Base-by-base conservation (phyloP, 2,329 filamentous ascomycete species). In the Seiridium unicorne region DNA sequence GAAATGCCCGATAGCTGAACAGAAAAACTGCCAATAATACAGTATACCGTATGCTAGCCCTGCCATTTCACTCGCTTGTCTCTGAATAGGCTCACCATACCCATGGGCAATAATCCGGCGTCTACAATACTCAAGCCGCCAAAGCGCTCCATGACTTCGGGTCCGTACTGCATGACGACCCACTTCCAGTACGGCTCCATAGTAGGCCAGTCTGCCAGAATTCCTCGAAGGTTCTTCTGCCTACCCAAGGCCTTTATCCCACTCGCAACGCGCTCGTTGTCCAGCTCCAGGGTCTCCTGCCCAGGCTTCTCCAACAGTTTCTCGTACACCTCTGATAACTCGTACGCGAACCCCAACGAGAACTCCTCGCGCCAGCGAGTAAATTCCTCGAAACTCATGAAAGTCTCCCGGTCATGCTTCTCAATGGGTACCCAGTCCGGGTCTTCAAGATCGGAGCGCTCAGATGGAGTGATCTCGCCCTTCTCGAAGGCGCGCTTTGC, bases 161-260 rank as follows among this genome's bases (percentile, higher is more conserved):
- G 73, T 1, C 78, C 78, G 34, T 79, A 80, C 63, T 81, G 69
- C 62, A 74, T 73, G 13, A 76, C 68, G 7, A 82, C 72, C 80
- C 81, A 83, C 58, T 71, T 73, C 77, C 80, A 81, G 59, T 83
- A 83, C 3, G 73, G 67, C 11, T 73, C 70, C 73, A 79, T 76
- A 0, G 2, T 3, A 0, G 48, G 0, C 75, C 76, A 79, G 32
- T 61, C 36, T 18, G 63, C 63, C 46, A 67, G 51, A 10, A 58
- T 69, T 5, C 61, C 44, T 49, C 44, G 34, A 57, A 55, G 40
- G 38, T 46, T 38, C 42, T 58, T 44, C 31, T 44, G 54, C 11
- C 55, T 53, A 18, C 59, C 42, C 36, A 42, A 36, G 62, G 61
- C 2, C 47, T 34, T 13, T 1, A 70, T 56, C 46, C 69, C 70